Conservation (phyloP, 441 rosid genomes). For the Euphorbia schlechtendalii region DNA sequence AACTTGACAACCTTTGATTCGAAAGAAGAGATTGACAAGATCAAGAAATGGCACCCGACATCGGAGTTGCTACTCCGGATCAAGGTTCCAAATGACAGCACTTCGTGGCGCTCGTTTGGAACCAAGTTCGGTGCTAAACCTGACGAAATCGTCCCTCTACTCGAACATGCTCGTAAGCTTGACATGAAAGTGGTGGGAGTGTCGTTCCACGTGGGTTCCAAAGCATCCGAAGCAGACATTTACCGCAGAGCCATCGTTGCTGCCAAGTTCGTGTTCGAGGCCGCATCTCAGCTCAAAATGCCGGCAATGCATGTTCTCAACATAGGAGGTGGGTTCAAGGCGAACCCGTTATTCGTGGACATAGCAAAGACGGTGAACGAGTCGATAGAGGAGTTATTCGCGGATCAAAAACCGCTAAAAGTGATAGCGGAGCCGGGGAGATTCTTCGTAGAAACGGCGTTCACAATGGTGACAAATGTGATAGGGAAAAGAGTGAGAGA, state of each 20-base stretch:
- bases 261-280: slow-evolving; percentile 10
- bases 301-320: slow-evolving; percentile 5
- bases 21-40: slow-evolving; percentile 16
- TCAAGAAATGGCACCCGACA: slow-evolving; percentile 18
- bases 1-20: slow-evolving; percentile 22
- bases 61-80: slow-evolving; percentile 10
- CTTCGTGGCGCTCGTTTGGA: not conserved
- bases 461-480: slow-evolving; percentile 12
- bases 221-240: not conserved
- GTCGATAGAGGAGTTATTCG: slow-evolving; percentile 7
- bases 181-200: slow-evolving; percentile 10
- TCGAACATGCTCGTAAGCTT: slow-evolving; percentile 11
- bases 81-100: not conserved
- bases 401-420: not conserved
- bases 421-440: slow-evolving; percentile 16
- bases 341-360: not conserved
- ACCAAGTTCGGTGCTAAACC: slow-evolving; percentile 8
- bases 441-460: slow-evolving; percentile 11
- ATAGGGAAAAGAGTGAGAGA: slow-evolving; percentile 18
- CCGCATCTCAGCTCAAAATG: slow-evolving; percentile 7
- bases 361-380: not conserved
- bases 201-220: slow-evolving; percentile 10
- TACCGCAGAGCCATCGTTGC: slow-evolving; percentile 3
- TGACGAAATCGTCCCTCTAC: slow-evolving; percentile 9
- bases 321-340: slow-evolving; percentile 15